Evolutionary conservation across 192 early-diverging fungal genomes (phyloP).

Genomic region (Coemansia sp.): DNA sequence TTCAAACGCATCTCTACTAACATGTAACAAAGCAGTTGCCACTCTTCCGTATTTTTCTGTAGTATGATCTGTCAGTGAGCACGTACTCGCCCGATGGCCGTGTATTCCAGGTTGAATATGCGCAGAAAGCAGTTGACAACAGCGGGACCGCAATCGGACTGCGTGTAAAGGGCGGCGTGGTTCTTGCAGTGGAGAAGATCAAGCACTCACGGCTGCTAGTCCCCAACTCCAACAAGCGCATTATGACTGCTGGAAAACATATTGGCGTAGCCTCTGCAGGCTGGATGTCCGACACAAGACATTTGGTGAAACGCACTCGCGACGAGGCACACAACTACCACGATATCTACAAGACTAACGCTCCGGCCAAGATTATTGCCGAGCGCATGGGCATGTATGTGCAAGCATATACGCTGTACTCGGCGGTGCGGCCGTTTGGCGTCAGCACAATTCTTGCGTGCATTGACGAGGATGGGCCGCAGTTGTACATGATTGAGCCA

Average conservation of each 20-base stretch:
- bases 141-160: constrained; percentile 96
- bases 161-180: constrained; percentile 91
- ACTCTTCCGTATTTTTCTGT: constrained; percentile 8
- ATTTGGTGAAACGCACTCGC: constrained; percentile 84
- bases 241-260: constrained; percentile 87
- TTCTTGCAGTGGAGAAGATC: constrained; percentile 95
- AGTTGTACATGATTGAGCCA: constrained; percentile 94
- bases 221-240: constrained; percentile 88
- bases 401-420: constrained; percentile 96
- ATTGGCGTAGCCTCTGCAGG: constrained; percentile 94
- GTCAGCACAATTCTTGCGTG: constrained; percentile 78
- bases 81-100: constrained; percentile 99
- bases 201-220: constrained; percentile 93
- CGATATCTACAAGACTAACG: constrained; percentile 75
- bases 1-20: constrained; percentile 9
- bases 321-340: constrained; percentile 91
- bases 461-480: constrained; percentile 78
- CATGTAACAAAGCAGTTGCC: not conserved
- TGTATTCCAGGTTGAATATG: constrained; percentile 99
- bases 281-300: constrained; percentile 86
- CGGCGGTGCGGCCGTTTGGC: constrained; percentile 93
- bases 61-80: constrained; percentile 97
- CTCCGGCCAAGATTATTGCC: constrained; percentile 91
- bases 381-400: constrained; percentile 91
- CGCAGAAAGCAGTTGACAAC: constrained; percentile 96